Conservation (phyloP, 768 basidiomycete species). For the Dioszegia aurantiaca region DNA sequence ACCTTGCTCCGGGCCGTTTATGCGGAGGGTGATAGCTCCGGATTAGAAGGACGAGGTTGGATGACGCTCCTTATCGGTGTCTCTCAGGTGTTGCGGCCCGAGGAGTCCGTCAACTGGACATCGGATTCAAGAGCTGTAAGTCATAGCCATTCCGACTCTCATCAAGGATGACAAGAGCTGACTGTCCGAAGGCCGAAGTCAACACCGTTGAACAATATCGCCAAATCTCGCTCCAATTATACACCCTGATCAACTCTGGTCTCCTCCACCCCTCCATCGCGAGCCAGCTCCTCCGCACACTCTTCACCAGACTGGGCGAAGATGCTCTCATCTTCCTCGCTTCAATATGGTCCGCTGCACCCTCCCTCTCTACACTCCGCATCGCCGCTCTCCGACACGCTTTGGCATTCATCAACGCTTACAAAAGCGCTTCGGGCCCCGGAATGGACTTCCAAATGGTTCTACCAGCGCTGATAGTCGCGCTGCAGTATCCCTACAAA, state of each 20-base stretch:
- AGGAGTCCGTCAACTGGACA: neutral
- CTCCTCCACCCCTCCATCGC: slow-evolving; percentile 59
- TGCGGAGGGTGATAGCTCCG: neutral
- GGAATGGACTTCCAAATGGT: slow-evolving; percentile 53
- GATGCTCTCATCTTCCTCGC: slow-evolving; percentile 77
- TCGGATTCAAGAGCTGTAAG: neutral
- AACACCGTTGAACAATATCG: neutral
- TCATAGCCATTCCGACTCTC: neutral
- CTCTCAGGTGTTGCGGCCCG: neutral
- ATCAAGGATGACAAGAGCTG: neutral
- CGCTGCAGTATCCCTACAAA: slow-evolving; percentile 38
- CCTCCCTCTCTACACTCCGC: slow-evolving; percentile 36
- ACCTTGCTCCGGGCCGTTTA: neutral
- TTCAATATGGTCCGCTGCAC: slow-evolving; percentile 59
- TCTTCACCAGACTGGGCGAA: slow-evolving; percentile 69
- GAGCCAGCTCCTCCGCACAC: slow-evolving; percentile 59
- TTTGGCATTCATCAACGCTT: slow-evolving; percentile 74
- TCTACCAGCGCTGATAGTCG: slow-evolving; percentile 48
- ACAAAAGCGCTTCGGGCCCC: slow-evolving; percentile 54
- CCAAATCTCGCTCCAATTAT: slow-evolving; percentile 63
- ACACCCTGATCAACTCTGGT: slow-evolving; percentile 64
- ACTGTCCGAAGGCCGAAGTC: neutral
- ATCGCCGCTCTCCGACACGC: slow-evolving; percentile 69
- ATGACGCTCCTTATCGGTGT: neutral
- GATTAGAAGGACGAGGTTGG: neutral